These are phyloP conservation scores for Cadophora sp. DNA, from an alignment of 2,329 filamentous ascomycete species.

Conservation along the genomic window DNA sequence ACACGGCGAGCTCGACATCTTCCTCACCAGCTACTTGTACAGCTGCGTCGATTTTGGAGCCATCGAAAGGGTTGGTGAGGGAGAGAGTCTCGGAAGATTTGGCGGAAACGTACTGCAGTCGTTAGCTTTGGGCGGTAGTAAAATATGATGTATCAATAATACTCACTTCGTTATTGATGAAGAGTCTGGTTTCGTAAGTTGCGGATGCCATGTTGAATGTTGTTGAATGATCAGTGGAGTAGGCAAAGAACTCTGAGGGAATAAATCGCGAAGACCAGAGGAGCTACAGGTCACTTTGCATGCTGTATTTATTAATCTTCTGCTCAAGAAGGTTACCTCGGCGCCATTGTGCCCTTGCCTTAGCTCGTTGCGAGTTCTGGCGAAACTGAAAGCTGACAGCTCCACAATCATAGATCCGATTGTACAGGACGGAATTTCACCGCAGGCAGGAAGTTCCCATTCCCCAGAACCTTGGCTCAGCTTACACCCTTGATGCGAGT, in stretches of 20 bases:
- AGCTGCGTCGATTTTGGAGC: slow-evolving; percentile 52
- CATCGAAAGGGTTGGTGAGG: slow-evolving; percentile 53
- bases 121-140: slow-evolving; percentile 39
- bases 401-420: no score
- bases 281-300: background rate
- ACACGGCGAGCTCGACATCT: slow-evolving; percentile 53
- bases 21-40: slow-evolving; percentile 34
- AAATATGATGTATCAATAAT: background rate
- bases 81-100: slow-evolving; percentile 25
- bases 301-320: background rate
- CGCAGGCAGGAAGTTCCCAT: no score
- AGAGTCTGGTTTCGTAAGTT: slow-evolving; percentile 44
- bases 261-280: background rate
- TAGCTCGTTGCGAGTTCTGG: background rate
- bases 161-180: slow-evolving; percentile 57
- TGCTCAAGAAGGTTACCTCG: background rate
- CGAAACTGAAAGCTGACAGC: background rate
- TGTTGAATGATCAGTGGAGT: background rate
- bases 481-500: no score
- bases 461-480: no score
- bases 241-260: background rate
- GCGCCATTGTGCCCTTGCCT: background rate
- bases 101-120: slow-evolving; percentile 25
- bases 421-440: no score
- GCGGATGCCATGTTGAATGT: background rate